Conservation (phyloP, 176 grass and related monocot species). For the Urochloa ruziziensis region DNA sequence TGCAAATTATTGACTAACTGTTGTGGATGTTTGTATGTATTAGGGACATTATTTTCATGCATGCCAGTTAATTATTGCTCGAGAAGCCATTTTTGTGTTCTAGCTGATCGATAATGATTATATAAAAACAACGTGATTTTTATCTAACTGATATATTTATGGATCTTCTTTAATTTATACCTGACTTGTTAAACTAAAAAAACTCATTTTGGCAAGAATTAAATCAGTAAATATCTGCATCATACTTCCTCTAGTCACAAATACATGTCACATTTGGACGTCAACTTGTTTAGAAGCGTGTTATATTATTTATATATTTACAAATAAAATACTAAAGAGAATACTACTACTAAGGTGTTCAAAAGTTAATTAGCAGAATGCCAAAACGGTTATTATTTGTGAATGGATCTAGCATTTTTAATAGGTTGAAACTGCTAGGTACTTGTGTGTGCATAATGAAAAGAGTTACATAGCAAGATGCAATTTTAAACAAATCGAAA, state of each 20-base stretch:
- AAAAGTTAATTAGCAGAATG: not conserved
- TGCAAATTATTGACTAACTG: not conserved
- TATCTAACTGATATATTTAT: too few species aligned
- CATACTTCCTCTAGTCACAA: not conserved
- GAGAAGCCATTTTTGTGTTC: not conserved
- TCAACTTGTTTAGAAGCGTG: not conserved
- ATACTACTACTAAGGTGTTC: not conserved
- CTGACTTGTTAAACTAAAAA: not conserved
- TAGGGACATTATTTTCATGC: not conserved
- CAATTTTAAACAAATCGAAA: not conserved
- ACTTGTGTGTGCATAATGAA: not conserved
- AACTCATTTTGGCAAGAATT: too few species aligned
- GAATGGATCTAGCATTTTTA: not conserved
- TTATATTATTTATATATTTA: not conserved
- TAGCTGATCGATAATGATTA: not conserved
- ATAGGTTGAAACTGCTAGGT: not conserved
- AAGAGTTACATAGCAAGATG: not conserved
- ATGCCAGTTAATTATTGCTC: not conserved
- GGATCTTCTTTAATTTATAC: not conserved
- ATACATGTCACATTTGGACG: not conserved
- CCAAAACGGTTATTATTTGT: not conserved
- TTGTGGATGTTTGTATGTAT: not conserved
- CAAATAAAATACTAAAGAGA: not conserved
- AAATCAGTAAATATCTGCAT: not conserved
- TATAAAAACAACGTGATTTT: too few species aligned